phyloP scores from a whole-genome alignment of 345 rosid genomes.

The Aquilaria sinensis region DNA sequence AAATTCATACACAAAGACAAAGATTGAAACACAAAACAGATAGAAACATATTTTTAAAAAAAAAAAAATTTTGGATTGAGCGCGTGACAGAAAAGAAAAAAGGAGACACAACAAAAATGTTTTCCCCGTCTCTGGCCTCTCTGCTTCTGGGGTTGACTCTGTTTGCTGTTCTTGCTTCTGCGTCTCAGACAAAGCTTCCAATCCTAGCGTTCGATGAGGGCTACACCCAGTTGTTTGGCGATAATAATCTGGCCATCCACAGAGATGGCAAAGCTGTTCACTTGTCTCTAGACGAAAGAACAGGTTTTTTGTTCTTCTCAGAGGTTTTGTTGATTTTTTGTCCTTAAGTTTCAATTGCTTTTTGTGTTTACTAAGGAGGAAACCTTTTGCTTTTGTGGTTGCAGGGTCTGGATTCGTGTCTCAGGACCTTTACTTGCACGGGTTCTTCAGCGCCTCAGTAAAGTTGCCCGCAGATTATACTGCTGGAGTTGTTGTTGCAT shows the following conservation, averaged over 20 bases:
- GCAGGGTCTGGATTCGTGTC: constrained; percentile 95
- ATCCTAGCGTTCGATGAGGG: constrained; percentile 72
- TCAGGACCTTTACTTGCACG: constrained; percentile 69
- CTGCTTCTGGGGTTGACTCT: constrained; percentile 27
- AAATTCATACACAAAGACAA: background rate
- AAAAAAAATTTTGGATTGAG: too few species aligned
- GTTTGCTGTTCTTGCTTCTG: constrained; percentile 42
- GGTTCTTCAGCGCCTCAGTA: constrained; percentile 83
- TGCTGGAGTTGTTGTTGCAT: constrained; percentile 89
- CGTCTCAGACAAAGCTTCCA: constrained; percentile 40
- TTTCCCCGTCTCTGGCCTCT: background rate
- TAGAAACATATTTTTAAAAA: too few species aligned
- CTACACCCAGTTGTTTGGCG: constrained; percentile 75
- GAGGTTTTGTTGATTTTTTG: background rate
- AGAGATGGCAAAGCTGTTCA: constrained; percentile 69
- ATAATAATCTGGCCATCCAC: constrained; percentile 55
- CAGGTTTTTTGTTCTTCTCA: constrained; percentile 34
- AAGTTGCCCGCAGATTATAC: constrained; percentile 83
- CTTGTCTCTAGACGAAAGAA: constrained; percentile 69
- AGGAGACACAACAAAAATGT: too few species aligned
- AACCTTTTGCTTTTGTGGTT: background rate
- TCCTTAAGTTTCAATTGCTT: background rate
- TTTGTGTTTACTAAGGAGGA: background rate
- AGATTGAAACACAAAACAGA: too few species aligned
- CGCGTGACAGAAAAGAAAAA: too few species aligned